These are phyloP conservation scores for Termitomyces sp. DNA, from an alignment of 768 basidiomycete genomes.

Conservation along the genomic window DNA sequence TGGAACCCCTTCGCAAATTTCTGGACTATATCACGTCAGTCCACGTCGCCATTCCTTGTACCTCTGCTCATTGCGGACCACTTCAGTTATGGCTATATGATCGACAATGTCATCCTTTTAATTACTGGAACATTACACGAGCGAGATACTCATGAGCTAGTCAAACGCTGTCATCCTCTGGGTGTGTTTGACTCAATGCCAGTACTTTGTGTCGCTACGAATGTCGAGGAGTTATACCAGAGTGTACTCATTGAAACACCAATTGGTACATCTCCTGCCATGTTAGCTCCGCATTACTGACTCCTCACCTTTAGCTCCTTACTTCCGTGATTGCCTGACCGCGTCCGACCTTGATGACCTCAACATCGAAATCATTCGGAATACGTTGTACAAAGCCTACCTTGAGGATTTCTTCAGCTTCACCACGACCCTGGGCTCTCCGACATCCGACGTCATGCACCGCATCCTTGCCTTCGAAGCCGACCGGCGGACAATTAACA, in stretches of 20 bases:
- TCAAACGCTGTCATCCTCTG: slow-evolving; percentile 95
- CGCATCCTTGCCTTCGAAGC: slow-evolving; percentile 93
- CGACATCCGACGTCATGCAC: slow-evolving; percentile 91
- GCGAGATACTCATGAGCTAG: slow-evolving; percentile 92
- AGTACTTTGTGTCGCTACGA: slow-evolving; percentile 97
- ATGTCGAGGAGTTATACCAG: slow-evolving; percentile 96
- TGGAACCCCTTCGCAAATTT: slow-evolving; percentile 86
- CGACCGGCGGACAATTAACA: slow-evolving; percentile 94
- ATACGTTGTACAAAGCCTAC: slow-evolving; percentile 98
- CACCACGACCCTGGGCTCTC: slow-evolving; percentile 70
- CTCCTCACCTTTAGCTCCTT: slow-evolving; percentile 55
- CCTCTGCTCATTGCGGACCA: slow-evolving; percentile 8
- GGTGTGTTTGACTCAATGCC: slow-evolving; percentile 99
- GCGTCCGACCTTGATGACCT: slow-evolving; percentile 96
- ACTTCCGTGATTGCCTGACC: slow-evolving; percentile 93
- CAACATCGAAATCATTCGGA: slow-evolving; percentile 99
- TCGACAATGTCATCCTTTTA: slow-evolving; percentile 96
- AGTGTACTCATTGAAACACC: slow-evolving; percentile 97
- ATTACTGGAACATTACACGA: slow-evolving; percentile 98
- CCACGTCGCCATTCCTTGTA: not conserved
- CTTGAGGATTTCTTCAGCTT: slow-evolving; percentile 95
- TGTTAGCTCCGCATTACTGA: not conserved
- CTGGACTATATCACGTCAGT: slow-evolving; percentile 97
- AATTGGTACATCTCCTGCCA: slow-evolving; percentile 57
- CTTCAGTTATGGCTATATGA: slow-evolving; percentile 94